phyloP scores from a whole-genome alignment of 1,284 basidiomycete genomes.

The Fomitopsis betulina region DNA sequence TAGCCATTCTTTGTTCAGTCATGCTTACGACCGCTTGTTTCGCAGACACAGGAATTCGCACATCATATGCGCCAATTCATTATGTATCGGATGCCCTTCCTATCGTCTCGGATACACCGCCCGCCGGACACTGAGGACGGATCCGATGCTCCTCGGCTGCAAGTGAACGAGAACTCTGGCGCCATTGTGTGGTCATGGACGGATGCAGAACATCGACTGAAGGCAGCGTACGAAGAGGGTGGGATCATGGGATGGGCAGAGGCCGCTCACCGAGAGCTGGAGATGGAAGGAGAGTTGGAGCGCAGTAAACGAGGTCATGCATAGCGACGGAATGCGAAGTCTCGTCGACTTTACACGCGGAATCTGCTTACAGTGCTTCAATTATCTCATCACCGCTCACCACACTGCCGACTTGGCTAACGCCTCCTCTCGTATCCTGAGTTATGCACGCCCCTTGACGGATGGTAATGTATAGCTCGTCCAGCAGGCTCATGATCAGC shows the following conservation, averaged over 20 bases:
- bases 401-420: no score
- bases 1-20: not conserved
- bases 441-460: no score
- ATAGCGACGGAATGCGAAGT: not conserved
- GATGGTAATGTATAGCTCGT: no score
- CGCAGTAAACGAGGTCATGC: slow-evolving; percentile 30
- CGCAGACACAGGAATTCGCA: slow-evolving; percentile 53
- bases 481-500: no score
- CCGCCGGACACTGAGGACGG: slow-evolving; percentile 33
- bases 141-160: slow-evolving; percentile 6
- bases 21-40: not conserved
- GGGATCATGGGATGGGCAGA: slow-evolving; percentile 51
- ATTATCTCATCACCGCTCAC: no score
- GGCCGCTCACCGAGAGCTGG: slow-evolving; percentile 45
- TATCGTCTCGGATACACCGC: slow-evolving; percentile 49
- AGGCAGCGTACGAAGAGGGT: slow-evolving; percentile 48
- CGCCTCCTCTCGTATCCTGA: no score
- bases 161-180: slow-evolving; percentile 1
- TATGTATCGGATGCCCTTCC: slow-evolving; percentile 39
- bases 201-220: slow-evolving; percentile 46
- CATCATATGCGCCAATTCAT: slow-evolving; percentile 43
- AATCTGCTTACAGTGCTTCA: no score
- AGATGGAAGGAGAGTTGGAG: slow-evolving; percentile 47
- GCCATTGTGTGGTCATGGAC: slow-evolving; percentile 40
- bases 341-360: not conserved